Evolutionary conservation across 768 basidiomycete species (phyloP).

Genomic region (Mycena albidolilacea): DNA sequence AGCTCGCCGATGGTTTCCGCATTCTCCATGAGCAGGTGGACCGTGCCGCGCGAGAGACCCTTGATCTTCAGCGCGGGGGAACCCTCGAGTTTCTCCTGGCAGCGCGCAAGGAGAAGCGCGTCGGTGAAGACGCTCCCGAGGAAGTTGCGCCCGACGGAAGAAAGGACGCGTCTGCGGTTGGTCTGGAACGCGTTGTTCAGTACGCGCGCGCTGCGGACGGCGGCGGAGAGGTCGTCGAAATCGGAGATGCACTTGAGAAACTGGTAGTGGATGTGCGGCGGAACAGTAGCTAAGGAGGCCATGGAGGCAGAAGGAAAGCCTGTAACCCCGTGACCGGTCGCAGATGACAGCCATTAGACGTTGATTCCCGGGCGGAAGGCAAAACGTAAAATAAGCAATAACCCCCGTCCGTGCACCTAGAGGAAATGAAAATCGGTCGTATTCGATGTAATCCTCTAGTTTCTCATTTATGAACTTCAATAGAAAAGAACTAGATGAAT

Average conservation of each 20-base stretch:
- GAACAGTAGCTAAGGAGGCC: slow-evolving; percentile 13
- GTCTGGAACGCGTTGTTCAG: slow-evolving; percentile 24
- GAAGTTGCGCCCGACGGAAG: slow-evolving; percentile 30
- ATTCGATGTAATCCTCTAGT: no score
- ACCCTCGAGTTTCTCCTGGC: slow-evolving; percentile 26
- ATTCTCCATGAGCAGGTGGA: slow-evolving; percentile 17
- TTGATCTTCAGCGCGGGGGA: slow-evolving; percentile 13
- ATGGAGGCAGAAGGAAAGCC: neutral
- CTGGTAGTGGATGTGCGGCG: slow-evolving; percentile 17
- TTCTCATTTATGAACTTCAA: no score
- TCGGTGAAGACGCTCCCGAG: slow-evolving; percentile 25
- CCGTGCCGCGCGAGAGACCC: slow-evolving; percentile 18
- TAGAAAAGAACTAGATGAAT: no score
- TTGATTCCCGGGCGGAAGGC: no score
- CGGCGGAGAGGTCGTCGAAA: slow-evolving; percentile 21
- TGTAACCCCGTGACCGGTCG: neutral
- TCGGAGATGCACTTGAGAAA: slow-evolving; percentile 9
- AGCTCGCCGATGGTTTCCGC: slow-evolving; percentile 22
- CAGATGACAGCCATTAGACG: no score
- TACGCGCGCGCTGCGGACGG: slow-evolving; percentile 17
- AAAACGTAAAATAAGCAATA: no score
- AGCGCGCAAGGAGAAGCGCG: slow-evolving; percentile 28
- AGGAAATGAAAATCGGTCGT: no score
- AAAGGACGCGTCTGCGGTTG: slow-evolving; percentile 13
- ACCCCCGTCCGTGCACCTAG: no score